Conservation (phyloP, 1,139 yeast species). For the Nematodospora anomalae region DNA sequence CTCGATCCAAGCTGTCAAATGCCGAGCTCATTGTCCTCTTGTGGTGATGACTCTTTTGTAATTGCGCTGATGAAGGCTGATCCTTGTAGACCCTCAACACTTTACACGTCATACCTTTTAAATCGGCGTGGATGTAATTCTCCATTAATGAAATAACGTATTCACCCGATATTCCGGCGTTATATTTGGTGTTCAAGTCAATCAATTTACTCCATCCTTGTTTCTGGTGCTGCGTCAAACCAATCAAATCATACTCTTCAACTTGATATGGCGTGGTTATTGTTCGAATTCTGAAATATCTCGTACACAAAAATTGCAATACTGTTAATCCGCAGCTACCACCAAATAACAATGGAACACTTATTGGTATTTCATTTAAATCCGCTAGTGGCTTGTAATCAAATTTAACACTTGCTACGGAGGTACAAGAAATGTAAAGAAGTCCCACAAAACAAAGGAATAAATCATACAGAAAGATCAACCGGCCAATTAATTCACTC, state of each 20-base stretch:
- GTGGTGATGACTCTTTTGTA: constrained; percentile 5
- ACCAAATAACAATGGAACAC: constrained; percentile 18
- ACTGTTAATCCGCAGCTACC: constrained; percentile 12
- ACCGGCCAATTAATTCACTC: constrained; percentile 17
- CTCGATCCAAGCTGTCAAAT: constrained; percentile 36
- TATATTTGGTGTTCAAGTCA: constrained; percentile 28
- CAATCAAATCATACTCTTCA: constrained; percentile 31
- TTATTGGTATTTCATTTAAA: constrained; percentile 14
- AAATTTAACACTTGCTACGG: constrained; percentile 11
- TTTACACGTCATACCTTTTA: constrained; percentile 33
- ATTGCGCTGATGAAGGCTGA: neutral
- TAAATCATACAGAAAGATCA: constrained; percentile 16
- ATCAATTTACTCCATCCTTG: constrained; percentile 39
- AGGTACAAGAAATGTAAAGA: constrained; percentile 11
- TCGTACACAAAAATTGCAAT: constrained; percentile 15
- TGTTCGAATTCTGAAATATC: constrained; percentile 16
- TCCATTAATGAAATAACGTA: constrained; percentile 38
- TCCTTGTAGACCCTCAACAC: constrained; percentile 35
- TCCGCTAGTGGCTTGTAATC: constrained; percentile 9
- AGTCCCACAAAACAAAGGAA: constrained; percentile 7
- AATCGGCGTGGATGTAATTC: constrained; percentile 30
- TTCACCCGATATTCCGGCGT: constrained; percentile 40
- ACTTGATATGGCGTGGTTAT: constrained; percentile 24
- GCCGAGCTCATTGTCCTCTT: constrained; percentile 24
- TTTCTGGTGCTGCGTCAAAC: constrained; percentile 28